Evolutionary conservation across 352 stramenopile genomes (phyloP).

Genomic region (Globisporangium perplexum): DNA sequence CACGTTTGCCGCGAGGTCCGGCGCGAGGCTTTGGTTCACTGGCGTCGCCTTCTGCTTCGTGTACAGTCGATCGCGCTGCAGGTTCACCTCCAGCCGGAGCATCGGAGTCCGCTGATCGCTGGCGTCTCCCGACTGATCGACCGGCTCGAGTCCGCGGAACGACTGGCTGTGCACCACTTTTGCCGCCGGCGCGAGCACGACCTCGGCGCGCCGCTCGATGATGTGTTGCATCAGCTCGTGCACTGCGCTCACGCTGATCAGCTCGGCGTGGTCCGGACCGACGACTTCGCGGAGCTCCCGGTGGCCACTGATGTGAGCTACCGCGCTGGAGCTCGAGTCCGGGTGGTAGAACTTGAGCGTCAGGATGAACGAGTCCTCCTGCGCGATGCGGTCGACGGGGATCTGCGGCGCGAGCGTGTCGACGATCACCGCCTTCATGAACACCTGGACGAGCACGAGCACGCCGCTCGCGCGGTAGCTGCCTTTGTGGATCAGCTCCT

Average conservation of each 20-base stretch:
- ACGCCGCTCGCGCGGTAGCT: constrained; percentile 55
- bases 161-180: constrained; percentile 10
- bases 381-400: constrained; percentile 36
- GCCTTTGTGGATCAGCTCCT: constrained; percentile 52
- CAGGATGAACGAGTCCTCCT: constrained; percentile 53
- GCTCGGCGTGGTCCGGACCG: constrained; percentile 32
- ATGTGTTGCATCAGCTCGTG: constrained; percentile 52
- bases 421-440: constrained; percentile 43
- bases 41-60: constrained; percentile 65
- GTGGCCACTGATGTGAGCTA: constrained; percentile 25
- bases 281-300: constrained; percentile 58
- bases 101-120: no score
- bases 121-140: neutral
- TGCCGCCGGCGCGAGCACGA: constrained; percentile 9
- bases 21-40: constrained; percentile 23
- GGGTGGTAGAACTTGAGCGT: constrained; percentile 59
- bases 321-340: constrained; percentile 22
- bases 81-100: constrained; percentile 25
- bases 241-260: constrained; percentile 34
- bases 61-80: constrained; percentile 55
- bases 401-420: constrained; percentile 19
- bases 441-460: constrained; percentile 45
- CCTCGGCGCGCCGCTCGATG: constrained; percentile 33
- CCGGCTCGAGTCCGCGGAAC: constrained; percentile 6
- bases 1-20: constrained; percentile 31